Evolutionary conservation across 305 asterid species (phyloP).

Genomic region (Fraxinus albicans): DNA sequence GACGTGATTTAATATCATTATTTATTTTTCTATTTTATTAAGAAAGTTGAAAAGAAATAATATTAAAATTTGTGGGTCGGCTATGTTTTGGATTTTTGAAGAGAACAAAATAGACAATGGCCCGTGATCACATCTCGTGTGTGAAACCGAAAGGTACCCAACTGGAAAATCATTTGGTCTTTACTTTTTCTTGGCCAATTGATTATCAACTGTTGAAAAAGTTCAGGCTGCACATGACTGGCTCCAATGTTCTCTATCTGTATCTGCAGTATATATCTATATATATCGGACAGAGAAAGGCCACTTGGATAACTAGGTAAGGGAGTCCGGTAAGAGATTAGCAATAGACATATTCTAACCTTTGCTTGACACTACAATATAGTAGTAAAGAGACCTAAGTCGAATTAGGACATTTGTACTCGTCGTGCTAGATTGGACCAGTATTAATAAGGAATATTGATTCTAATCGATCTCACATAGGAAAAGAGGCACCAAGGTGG

Average conservation of each 20-base stretch:
- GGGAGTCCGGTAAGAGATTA: not conserved
- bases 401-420: not conserved
- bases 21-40: not conserved
- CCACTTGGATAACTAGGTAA: not conserved
- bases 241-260: not conserved
- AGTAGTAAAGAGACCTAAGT: not conserved
- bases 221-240: not conserved
- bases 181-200: not conserved
- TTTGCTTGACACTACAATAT: not conserved
- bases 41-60: not conserved
- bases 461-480: not conserved
- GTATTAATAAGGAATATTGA: not conserved
- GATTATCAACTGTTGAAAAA: constrained; percentile 1
- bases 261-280: no score
- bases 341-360: not conserved
- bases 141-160: constrained; percentile 33
- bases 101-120: constrained; percentile 20
- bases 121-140: constrained; percentile 41
- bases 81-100: constrained; percentile 23
- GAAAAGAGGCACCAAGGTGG: not conserved
- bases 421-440: not conserved
- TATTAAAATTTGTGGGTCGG: constrained; percentile 2
- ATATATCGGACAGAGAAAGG: not conserved
- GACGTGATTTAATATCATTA: not conserved
- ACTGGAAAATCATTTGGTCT: constrained; percentile 28